Conservation (phyloP, 768 basidiomycete genomes). For the Boletellus ananiceps region DNA sequence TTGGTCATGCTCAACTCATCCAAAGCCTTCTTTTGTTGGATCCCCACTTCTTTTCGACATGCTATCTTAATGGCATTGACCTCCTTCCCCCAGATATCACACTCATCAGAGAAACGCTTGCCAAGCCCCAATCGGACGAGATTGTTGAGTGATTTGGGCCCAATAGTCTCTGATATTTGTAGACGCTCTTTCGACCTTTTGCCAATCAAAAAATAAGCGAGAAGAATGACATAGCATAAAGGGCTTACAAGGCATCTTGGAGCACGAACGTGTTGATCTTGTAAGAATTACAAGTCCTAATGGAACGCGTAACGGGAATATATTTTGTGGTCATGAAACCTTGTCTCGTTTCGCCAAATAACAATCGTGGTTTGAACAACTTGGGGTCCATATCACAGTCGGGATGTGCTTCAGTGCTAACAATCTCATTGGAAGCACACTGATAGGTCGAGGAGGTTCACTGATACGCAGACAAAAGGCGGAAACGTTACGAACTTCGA, state of each 20-base stretch:
- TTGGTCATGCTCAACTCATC: slow-evolving; percentile 8
- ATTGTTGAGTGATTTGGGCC: slow-evolving; percentile 23
- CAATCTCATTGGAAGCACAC: slow-evolving; percentile 20
- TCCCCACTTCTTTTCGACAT: neutral
- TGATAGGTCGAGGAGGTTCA: neutral
- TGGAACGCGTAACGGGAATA: slow-evolving; percentile 15
- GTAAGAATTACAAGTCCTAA: slow-evolving; percentile 4
- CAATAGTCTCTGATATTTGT: slow-evolving; percentile 21
- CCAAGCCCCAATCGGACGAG: slow-evolving; percentile 30
- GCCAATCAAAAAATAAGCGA: neutral
- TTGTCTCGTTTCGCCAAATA: slow-evolving; percentile 41
- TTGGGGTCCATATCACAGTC: slow-evolving; percentile 20
- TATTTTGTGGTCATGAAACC: slow-evolving; percentile 35
- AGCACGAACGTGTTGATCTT: slow-evolving; percentile 14
- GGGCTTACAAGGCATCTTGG: slow-evolving; percentile 23
- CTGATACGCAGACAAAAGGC: neutral
- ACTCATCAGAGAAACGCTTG: slow-evolving; percentile 26
- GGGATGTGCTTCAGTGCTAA: slow-evolving; percentile 13
- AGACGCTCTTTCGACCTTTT: slow-evolving; percentile 25
- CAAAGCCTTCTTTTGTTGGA: slow-evolving; percentile 12
- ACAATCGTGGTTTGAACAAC: slow-evolving; percentile 28
- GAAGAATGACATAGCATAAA: neutral
- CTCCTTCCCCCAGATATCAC: slow-evolving; percentile 22
- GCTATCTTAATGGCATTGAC: slow-evolving; percentile 6
- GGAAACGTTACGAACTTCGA: slow-evolving; percentile 32